Evolutionary conservation across 78 protist species (phyloP).

Genomic region (Tieghemostelium lacteum): DNA sequence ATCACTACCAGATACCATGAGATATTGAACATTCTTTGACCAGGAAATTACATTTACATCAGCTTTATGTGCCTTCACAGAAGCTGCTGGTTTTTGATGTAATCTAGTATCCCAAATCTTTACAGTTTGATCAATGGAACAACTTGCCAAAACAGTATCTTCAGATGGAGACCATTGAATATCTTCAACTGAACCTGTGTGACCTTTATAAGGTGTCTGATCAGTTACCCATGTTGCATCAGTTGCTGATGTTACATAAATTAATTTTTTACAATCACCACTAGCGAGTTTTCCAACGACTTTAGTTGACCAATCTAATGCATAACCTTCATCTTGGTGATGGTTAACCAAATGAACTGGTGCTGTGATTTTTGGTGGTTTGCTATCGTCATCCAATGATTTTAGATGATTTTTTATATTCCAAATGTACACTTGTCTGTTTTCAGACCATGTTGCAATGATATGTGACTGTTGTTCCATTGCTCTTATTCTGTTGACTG

Average conservation of each 20-base stretch:
- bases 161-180: slow-evolving; percentile 95
- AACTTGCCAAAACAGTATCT: slow-evolving; percentile 83
- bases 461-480: slow-evolving; percentile 89
- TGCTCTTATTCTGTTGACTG: slow-evolving; percentile 93
- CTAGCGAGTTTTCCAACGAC: slow-evolving; percentile 77
- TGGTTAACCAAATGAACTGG: slow-evolving; percentile 39
- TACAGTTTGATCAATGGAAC: slow-evolving; percentile 82
- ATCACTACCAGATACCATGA: slow-evolving; percentile 96
- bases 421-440: slow-evolving; percentile 82
- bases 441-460: slow-evolving; percentile 91
- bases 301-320: slow-evolving; percentile 91
- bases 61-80: slow-evolving; percentile 74
- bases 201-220: slow-evolving; percentile 78
- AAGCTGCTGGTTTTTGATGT: slow-evolving; percentile 40
- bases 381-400: slow-evolving; percentile 61
- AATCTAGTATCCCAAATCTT: slow-evolving; percentile 88
- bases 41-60: slow-evolving; percentile 96
- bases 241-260: slow-evolving; percentile 45
- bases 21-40: slow-evolving; percentile 82
- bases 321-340: slow-evolving; percentile 94
- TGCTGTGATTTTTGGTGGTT: slow-evolving; percentile 34
- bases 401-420: slow-evolving; percentile 63
- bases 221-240: slow-evolving; percentile 80
- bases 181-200: slow-evolving; percentile 92
- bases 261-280: slow-evolving; percentile 89